A percentile compares a stretch with the other conserved stretches of the same genome.
Evolutionary conservation across 2,329 filamentous ascomycete genomes (phyloP).

Genomic region (Juglanconis juglandina): DNA sequence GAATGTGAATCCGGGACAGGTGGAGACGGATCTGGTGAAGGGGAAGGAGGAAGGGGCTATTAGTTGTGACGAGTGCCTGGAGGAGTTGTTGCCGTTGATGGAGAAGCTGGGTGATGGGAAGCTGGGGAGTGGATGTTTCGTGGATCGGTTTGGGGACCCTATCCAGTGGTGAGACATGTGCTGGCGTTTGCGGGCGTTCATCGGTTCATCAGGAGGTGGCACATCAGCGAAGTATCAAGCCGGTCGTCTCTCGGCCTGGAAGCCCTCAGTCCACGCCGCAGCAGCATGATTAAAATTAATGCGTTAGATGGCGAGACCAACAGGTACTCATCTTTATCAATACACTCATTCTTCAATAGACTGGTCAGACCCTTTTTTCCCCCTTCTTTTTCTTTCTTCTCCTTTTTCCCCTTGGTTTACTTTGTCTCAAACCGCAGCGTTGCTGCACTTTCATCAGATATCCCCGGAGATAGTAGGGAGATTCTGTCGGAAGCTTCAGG

Average conservation of each 20-base stretch:
- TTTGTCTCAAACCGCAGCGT: too few species aligned
- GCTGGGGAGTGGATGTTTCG: constrained; percentile 8
- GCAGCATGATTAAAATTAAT: background rate
- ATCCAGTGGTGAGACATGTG: constrained; percentile 6
- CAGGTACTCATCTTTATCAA: background rate
- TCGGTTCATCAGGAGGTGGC: too few species aligned
- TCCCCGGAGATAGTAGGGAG: too few species aligned
- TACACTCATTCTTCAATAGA: background rate
- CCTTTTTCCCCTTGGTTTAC: too few species aligned
- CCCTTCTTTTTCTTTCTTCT: too few species aligned
- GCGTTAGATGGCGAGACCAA: background rate
- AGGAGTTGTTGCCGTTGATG: constrained; percentile 1
- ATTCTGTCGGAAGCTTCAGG: too few species aligned
- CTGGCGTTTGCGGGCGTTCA: too few species aligned
- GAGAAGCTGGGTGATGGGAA: constrained; percentile 2
- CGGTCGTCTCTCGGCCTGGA: background rate
- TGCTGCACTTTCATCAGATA: too few species aligned
- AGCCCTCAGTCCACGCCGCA: background rate
- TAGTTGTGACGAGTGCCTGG: constrained; percentile 3
- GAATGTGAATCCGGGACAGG: constrained; percentile 3
- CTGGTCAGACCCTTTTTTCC: background rate
- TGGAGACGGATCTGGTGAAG: background rate
- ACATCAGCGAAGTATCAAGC: background rate
- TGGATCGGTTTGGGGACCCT: constrained; percentile 2
- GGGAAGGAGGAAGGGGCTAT: background rate